Conservation (phyloP, 805 yeast genomes). For the Candida sanyiensis region DNA sequence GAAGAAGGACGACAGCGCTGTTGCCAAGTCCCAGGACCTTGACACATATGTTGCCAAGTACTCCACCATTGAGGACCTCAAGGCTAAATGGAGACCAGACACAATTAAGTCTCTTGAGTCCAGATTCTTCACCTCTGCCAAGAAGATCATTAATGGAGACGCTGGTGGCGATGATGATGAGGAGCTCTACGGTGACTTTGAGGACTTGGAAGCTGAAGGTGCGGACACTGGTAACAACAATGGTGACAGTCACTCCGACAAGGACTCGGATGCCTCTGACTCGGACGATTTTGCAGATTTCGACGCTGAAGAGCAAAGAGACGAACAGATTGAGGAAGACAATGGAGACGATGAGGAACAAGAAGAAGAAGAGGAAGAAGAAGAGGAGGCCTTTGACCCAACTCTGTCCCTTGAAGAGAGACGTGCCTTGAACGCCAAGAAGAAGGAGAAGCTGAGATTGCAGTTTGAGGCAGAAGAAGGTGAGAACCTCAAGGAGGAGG, state of each 20-base stretch:
- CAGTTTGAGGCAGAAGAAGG: conserved; percentile 85
- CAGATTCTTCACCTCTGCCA: conserved; percentile 53
- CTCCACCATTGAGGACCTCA: conserved; percentile 38
- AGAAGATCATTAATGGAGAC: conserved; percentile 29
- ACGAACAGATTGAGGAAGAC: conserved; percentile 38
- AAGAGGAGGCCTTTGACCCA: conserved; percentile 30
- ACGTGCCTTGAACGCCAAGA: conserved; percentile 77
- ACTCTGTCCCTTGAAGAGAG: conserved; percentile 59
- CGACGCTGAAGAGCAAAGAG: conserved; percentile 44
- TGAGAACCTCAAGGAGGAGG: conserved; percentile 72
- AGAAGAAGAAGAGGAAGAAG: conserved; percentile 35
- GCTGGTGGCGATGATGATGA: conserved; percentile 40
- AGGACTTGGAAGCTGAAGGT: conserved; percentile 40
- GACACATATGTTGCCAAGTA: conserved; percentile 35
- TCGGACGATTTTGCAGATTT: conserved; percentile 47
- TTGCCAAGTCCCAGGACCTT: conserved; percentile 27
- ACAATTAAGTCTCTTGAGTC: conserved; percentile 38
- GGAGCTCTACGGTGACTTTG: conserved; percentile 52
- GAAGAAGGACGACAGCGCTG: conserved; percentile 33
- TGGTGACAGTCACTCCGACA: not conserved
- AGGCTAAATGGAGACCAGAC: conserved; percentile 40
- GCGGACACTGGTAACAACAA: conserved; percentile 28
- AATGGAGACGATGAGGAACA: conserved; percentile 36
- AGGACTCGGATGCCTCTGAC: conserved; percentile 6
- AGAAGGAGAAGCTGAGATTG: conserved; percentile 79